Evolutionary conservation across 129 eudicot genomes (phyloP).

Genomic region (Chrysanthemum seticuspe): DNA sequence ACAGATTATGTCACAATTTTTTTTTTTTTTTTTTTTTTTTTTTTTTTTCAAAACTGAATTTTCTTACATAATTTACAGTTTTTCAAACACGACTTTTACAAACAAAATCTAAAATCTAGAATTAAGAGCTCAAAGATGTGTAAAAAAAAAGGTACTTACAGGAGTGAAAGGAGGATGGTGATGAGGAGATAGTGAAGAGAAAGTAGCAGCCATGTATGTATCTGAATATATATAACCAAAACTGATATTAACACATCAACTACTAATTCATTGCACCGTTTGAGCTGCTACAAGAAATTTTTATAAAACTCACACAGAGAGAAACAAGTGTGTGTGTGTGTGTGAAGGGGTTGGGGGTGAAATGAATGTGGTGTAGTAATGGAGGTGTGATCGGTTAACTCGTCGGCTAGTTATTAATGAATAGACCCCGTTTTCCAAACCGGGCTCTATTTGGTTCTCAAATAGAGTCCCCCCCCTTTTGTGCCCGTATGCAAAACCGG

Average conservation of each 20-base stretch:
- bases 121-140: background rate
- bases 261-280: background rate
- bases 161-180: slow-evolving; percentile 75
- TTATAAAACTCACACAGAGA: background rate
- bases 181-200: slow-evolving; percentile 43
- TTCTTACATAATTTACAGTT: background rate
- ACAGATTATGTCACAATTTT: no score
- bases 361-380: slow-evolving; percentile 14
- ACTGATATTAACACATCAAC: slow-evolving; percentile 4
- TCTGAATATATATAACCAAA: background rate
- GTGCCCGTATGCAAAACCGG: no score
- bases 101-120: background rate
- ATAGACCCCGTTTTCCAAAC: no score
- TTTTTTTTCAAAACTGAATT: background rate
- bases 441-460: no score
- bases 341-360: background rate
- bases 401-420: slow-evolving; percentile 32
- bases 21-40: no score
- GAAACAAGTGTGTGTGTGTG: background rate
- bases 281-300: background rate
- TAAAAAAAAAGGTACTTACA: slow-evolving; percentile 41
- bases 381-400: slow-evolving; percentile 26
- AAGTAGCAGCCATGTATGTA: slow-evolving; percentile 45
- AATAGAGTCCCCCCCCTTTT: no score
- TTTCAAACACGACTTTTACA: background rate